Percentiles rank a stretch among this genome's conserved stretches.
phyloP scores from a whole-genome alignment of 1,139 yeast species.

The Nadsonia commutata region DNA sequence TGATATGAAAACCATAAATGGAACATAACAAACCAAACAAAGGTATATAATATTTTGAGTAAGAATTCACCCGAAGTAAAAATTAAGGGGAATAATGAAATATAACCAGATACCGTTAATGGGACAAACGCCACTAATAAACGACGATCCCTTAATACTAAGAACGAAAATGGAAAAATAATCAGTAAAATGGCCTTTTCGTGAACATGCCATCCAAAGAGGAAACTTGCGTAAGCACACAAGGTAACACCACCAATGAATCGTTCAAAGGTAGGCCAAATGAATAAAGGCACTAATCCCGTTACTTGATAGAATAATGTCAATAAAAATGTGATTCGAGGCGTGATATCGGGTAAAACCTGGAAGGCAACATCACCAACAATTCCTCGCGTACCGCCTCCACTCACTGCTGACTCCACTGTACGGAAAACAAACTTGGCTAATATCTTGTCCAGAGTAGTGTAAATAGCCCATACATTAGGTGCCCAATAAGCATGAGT shows the following conservation, averaged over 20 bases:
- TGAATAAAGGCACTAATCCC: conserved; percentile 60
- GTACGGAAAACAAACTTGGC: conserved; percentile 30
- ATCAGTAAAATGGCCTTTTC: conserved; percentile 87
- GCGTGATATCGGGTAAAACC: conserved; percentile 67
- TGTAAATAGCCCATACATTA: conserved; percentile 88
- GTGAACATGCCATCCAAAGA: conserved; percentile 98
- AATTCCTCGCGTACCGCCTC: conserved; percentile 61
- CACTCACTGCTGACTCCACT: conserved; percentile 8
- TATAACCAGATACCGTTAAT: conserved; percentile 68
- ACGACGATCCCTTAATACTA: conserved; percentile 59
- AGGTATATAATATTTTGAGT: conserved; percentile 62
- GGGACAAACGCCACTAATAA: conserved; percentile 41
- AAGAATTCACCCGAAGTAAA: conserved; percentile 71
- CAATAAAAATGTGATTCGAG: conserved; percentile 58
- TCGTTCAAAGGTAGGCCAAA: conserved; percentile 61
- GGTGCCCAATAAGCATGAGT: conserved; percentile 99
- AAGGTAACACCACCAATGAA: conserved; percentile 75
- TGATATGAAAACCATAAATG: conserved; percentile 58
- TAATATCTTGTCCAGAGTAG: conserved; percentile 65
- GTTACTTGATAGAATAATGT: conserved; percentile 67
- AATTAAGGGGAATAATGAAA: conserved; percentile 75
- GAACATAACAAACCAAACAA: conserved; percentile 74
- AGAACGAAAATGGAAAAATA: conserved; percentile 76
- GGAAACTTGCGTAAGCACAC: conserved; percentile 81
- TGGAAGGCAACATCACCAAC: conserved; percentile 83